A percentile compares a stretch with the other conserved stretches of the same genome.
Conservation (phyloP, 2,329 filamentous ascomycete species). For the Alternaria gansuensis region DNA sequence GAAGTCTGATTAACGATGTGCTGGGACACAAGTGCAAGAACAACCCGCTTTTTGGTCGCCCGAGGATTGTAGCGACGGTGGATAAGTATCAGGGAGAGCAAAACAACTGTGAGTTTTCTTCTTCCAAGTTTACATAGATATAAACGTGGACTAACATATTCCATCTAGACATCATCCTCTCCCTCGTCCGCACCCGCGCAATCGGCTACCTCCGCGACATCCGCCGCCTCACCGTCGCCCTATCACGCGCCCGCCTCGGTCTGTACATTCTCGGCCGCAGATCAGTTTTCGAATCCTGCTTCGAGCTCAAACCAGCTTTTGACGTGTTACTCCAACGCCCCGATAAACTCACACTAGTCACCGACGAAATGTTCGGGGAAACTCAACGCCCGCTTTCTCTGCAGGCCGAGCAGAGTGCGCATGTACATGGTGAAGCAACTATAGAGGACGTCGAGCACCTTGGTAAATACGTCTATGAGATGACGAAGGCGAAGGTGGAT, state of each 20-base stretch:
- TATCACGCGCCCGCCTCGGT: constrained; percentile 90
- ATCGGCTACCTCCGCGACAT: constrained; percentile 95
- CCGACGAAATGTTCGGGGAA: constrained; percentile 82
- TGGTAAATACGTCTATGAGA: constrained; percentile 95
- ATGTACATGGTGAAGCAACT: constrained; percentile 62
- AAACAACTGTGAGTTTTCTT: constrained; percentile 84
- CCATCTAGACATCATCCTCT: constrained; percentile 83
- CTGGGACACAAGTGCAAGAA: constrained; percentile 81
- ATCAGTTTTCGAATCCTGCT: constrained; percentile 86
- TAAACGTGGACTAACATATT: constrained; percentile 15
- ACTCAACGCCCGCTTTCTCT: constrained; percentile 60
- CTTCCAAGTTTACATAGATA: not conserved
- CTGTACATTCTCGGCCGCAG: constrained; percentile 91
- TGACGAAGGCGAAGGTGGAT: constrained; percentile 79
- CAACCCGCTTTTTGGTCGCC: constrained; percentile 86
- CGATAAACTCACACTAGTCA: constrained; percentile 81
- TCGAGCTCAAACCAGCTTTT: constrained; percentile 88
- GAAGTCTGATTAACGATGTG: constrained; percentile 87
- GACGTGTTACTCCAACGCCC: constrained; percentile 77
- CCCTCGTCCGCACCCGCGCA: constrained; percentile 84
- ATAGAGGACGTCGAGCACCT: constrained; percentile 96
- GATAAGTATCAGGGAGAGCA: constrained; percentile 99
- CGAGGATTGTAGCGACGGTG: constrained; percentile 89
- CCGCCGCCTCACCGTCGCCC: constrained; percentile 89
- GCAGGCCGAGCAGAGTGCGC: constrained; percentile 36